phyloP scores from a whole-genome alignment of 2,329 filamentous ascomycete species.

The Ophiostoma quercus region DNA sequence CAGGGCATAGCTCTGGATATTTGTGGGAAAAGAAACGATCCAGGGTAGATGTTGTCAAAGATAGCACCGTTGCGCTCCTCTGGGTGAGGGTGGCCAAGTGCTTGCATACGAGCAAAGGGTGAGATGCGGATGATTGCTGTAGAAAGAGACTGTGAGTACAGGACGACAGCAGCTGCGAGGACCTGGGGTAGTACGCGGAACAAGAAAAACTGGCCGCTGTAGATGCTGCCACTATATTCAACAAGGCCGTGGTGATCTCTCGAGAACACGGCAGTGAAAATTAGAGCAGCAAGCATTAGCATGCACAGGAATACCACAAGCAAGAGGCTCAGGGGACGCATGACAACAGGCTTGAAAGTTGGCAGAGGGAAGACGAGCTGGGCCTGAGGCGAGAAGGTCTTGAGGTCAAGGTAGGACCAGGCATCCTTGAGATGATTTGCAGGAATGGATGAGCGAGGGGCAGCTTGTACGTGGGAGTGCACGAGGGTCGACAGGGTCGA shows the following conservation, averaged over 20 bases:
- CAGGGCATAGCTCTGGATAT: slow-evolving; percentile 54
- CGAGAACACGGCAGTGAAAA: slow-evolving; percentile 69
- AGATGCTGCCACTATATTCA: slow-evolving; percentile 60
- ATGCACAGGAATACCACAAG: slow-evolving; percentile 57
- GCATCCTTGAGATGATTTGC: slow-evolving; percentile 22
- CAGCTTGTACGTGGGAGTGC: slow-evolving; percentile 10
- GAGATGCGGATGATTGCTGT: slow-evolving; percentile 68
- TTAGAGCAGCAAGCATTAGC: slow-evolving; percentile 65
- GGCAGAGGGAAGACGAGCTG: slow-evolving; percentile 36
- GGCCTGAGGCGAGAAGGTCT: slow-evolving; percentile 18
- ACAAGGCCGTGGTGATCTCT: slow-evolving; percentile 58
- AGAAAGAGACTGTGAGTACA: slow-evolving; percentile 74
- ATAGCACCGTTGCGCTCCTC: slow-evolving; percentile 58
- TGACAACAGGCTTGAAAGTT: slow-evolving; percentile 65
- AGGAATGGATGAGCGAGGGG: slow-evolving; percentile 15
- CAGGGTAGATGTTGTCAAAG: slow-evolving; percentile 64
- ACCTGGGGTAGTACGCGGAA: slow-evolving; percentile 82
- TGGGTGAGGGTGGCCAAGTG: slow-evolving; percentile 43
- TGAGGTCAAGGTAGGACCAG: slow-evolving; percentile 23
- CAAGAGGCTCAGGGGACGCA: slow-evolving; percentile 62
- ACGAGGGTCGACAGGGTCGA: slow-evolving; percentile 27
- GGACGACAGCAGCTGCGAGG: slow-evolving; percentile 61
- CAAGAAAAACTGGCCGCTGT: slow-evolving; percentile 72
- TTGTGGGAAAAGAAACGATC: slow-evolving; percentile 59
- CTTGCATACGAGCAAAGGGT: slow-evolving; percentile 74